A percentile compares a stretch with the other conserved stretches of the same genome.
Evolutionary conservation across 2,329 filamentous ascomycete species (phyloP).

Genomic region (Aspergillus sp.): DNA sequence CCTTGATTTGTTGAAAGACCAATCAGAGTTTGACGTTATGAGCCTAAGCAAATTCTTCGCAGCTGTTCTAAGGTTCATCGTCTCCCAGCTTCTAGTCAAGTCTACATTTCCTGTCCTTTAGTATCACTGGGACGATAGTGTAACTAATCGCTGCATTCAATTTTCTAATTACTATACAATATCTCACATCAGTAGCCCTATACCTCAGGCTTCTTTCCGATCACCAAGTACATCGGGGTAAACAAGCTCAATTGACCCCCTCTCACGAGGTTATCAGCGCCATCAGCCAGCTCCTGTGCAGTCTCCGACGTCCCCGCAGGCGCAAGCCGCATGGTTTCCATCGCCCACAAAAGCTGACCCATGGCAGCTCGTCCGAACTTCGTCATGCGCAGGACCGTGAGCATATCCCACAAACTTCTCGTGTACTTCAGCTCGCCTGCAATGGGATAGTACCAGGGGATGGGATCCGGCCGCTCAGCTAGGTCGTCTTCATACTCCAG

Average conservation of each 20-base stretch:
- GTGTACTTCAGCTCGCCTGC: slow-evolving; percentile 83
- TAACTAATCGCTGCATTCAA: neutral
- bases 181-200: neutral
- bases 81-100: too few relatives aligned
- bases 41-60: neutral
- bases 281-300: slow-evolving; percentile 74
- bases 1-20: neutral
- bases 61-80: too few relatives aligned
- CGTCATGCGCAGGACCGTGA: slow-evolving; percentile 86
- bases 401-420: slow-evolving; percentile 73
- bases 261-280: slow-evolving; percentile 63
- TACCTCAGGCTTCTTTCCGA: slow-evolving; percentile 53
- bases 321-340: slow-evolving; percentile 59
- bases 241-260: slow-evolving; percentile 55
- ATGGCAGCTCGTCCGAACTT: slow-evolving; percentile 72
- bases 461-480: slow-evolving; percentile 70
- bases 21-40: neutral
- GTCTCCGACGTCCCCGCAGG: slow-evolving; percentile 80
- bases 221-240: slow-evolving; percentile 96
- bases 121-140: too few relatives aligned
- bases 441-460: slow-evolving; percentile 93
- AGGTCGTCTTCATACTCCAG: slow-evolving; percentile 83
- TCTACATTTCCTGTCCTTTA: too few relatives aligned
- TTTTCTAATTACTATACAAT: neutral
- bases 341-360: slow-evolving; percentile 71